Evolutionary conservation across 345 rosid species (phyloP), one percentile per base, ranked within the genome.

Genomic region (Corchorus olitorius): DNA sequence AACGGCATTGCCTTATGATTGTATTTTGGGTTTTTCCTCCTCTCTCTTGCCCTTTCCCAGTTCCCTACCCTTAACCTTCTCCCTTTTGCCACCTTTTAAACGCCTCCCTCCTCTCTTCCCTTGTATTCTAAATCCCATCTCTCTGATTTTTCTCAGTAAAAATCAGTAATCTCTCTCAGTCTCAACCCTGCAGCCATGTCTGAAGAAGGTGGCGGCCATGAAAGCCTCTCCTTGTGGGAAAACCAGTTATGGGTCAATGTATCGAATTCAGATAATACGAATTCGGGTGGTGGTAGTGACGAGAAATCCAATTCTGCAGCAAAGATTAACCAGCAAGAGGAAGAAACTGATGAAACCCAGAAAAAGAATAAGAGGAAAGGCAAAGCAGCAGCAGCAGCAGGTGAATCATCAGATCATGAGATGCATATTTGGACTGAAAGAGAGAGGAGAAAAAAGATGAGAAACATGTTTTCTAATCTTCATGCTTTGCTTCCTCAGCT

Each of bases 401-500:
- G 78, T 10, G 85, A 84, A 66, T 83, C 85, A 66, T 83, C 85
- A 1, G 87, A 81, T 54, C 89, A 90, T 76, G 90, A 88, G 55
- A 80, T 79, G 27, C 98, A 93, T 81, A 89, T 91, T 35, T 86
- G 87, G 91, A 90, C 94, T 0, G 98, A 93, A 46, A 86, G 97
- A 82, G 94, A 93, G 41, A 83, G 97, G 76, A 92, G 98, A 60
- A 93, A 90, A 78, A 93, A 86, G 84, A 92, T 89, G 97, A 90
- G 90, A 65, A 83, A 83, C 80, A 88, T 90, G 98, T 93, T 93
- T 72, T 0, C 84, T 68, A 83, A 75, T 66, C 91, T 93, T 72
- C 93, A 91, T 73, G 87, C 83, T 67, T 87, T 92, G 88, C 92
- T 93, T 81, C 98, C 97, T 33, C 88, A 86, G 41, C 90, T 93